Base-by-base conservation (phyloP, 2,329 filamentous ascomycete genomes). In the Claviceps sp. region DNA sequence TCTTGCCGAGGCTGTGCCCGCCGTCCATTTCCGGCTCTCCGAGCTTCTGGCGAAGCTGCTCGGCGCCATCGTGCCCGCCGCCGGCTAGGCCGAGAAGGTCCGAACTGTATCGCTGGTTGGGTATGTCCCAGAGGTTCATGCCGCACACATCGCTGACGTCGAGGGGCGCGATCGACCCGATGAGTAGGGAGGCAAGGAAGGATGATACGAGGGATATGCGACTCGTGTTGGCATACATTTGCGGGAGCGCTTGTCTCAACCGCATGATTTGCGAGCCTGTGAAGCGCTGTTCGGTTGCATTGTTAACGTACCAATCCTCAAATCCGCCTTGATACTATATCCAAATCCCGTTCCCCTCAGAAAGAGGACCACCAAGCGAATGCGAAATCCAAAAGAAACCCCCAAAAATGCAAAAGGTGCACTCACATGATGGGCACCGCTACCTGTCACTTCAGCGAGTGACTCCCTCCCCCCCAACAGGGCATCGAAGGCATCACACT, bases 201-300 rank as follows among this genome's bases (percentile, higher is more conserved):
- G 91, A 96, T 0, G 91, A 97, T 14, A 96, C 90, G 46, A 97
- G 84, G 2, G 89, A 94, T 63, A 98, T 95, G 52, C 89, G 82
- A 11, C 82, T 76, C 0, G 93, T 95, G 34, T 81, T 78, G 55
- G 78, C 75, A 68, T 97, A 97, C 58, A 89, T 84, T 4, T 86
- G 78, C 1, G 91, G 88, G 57, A 90, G 79, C 57, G 87, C 87
- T 52, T 81, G 78, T 58, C 85, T 84, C 66, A 96, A 89, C 13
- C 90, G 81, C 68, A 96, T 79, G 61, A 98, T 97, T 68, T 98
- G 93, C 3, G 89, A 87, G n/a, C 93, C 93, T 26, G 91, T 97
- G 72, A 98, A 98, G 56, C 93, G 85, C 86, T 90, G 59, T 24
- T 22, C 7, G 14, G 8, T 26, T 37, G 13, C 8, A 22, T 46